Evolutionary conservation across 306 rosid genomes (phyloP).

Genomic region (Lupinus albus): DNA sequence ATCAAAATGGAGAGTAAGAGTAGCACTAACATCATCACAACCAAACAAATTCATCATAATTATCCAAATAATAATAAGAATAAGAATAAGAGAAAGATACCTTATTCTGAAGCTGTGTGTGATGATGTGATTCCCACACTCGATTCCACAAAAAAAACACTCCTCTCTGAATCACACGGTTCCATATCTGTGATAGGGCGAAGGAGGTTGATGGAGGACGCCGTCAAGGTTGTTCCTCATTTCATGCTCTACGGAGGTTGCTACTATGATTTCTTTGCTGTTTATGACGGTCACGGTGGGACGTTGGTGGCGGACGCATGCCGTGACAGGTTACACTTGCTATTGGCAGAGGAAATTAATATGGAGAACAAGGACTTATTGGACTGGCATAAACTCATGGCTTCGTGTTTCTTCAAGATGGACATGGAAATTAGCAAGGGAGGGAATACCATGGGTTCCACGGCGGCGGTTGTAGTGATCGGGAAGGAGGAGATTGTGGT

Average conservation of each 20-base stretch:
- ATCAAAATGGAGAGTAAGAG: too few species aligned
- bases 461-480: slow-evolving; percentile 57
- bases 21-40: too few species aligned
- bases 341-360: slow-evolving; percentile 55
- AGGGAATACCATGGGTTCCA: slow-evolving; percentile 54
- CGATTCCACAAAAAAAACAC: too few species aligned
- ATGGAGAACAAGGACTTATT: not conserved
- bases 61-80: too few species aligned
- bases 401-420: slow-evolving; percentile 62
- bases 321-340: slow-evolving; percentile 56
- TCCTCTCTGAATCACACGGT: slow-evolving; percentile 34
- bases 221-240: slow-evolving; percentile 41
- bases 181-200: slow-evolving; percentile 68
- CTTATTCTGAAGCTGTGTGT: too few species aligned
- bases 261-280: slow-evolving; percentile 54
- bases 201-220: slow-evolving; percentile 66
- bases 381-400: slow-evolving; percentile 58
- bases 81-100: too few species aligned
- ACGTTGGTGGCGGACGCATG: slow-evolving; percentile 60
- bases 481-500: slow-evolving; percentile 57
- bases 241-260: not conserved
- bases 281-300: slow-evolving; percentile 73
- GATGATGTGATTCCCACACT: too few species aligned
- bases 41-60: too few species aligned
- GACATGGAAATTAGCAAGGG: slow-evolving; percentile 45